Percentiles rank a stretch among this genome's conserved stretches.
These are phyloP conservation scores for Penicillium taxi DNA, from an alignment of 495 filamentous ascomycete species.

Conservation along the genomic window DNA sequence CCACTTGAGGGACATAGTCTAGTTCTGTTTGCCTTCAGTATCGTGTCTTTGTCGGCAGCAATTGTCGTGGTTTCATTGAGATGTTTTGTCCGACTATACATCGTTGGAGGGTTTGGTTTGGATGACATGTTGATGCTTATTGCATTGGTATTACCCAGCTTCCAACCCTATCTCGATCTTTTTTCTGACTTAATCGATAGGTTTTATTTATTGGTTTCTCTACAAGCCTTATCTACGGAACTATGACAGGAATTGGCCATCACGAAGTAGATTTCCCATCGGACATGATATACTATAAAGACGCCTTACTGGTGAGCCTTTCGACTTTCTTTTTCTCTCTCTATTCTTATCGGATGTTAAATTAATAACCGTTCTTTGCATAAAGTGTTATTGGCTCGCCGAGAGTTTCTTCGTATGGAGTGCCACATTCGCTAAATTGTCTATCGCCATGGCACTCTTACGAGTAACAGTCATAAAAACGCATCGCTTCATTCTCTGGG, in stretches of 20 bases:
- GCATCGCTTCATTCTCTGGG: constrained; percentile 20
- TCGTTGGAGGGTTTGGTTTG: constrained; percentile 22
- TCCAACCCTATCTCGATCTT: neutral
- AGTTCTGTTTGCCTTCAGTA: constrained; percentile 14
- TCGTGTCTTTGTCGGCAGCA: constrained; percentile 14
- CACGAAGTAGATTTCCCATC: constrained; percentile 10
- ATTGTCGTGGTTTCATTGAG: constrained; percentile 16
- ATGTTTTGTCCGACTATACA: constrained; percentile 19
- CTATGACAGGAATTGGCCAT: constrained; percentile 16
- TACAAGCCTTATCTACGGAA: constrained; percentile 9
- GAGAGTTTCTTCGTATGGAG: constrained; percentile 24
- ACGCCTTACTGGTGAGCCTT: constrained; percentile 13
- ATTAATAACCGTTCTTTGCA: neutral
- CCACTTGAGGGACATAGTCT: constrained; percentile 6
- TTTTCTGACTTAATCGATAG: neutral
- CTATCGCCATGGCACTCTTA: constrained; percentile 29
- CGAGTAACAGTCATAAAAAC: constrained; percentile 15
- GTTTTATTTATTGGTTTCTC: constrained; percentile 7
- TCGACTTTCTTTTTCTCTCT: too few relatives aligned
- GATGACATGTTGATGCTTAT: constrained; percentile 23
- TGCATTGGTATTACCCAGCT: constrained; percentile 10
- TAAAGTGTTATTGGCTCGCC: constrained; percentile 14
- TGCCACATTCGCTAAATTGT: constrained; percentile 19
- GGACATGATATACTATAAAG: constrained; percentile 1
- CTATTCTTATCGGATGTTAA: too few relatives aligned